phyloP scores from a whole-genome alignment of 2,329 filamentous ascomycete genomes.

The Xenoacremonium recifei region DNA sequence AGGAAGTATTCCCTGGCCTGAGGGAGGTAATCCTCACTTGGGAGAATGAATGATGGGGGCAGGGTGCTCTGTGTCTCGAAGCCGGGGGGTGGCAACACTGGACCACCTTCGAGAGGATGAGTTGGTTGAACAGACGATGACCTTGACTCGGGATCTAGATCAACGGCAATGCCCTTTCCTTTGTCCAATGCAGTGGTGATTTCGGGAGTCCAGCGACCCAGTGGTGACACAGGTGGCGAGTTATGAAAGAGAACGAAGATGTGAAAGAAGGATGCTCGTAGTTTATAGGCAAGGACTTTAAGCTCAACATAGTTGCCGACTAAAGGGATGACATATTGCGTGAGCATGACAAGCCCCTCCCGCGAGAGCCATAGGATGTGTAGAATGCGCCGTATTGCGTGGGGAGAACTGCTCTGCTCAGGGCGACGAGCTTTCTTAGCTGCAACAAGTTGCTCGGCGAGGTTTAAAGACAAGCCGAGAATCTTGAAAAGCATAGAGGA shows the following conservation, averaged over 20 bases:
- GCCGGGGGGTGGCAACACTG: constrained; percentile 56
- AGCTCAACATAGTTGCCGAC: constrained; percentile 77
- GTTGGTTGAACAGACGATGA: constrained; percentile 48
- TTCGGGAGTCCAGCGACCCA: constrained; percentile 52
- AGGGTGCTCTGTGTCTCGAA: constrained; percentile 44
- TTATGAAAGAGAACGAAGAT: constrained; percentile 97
- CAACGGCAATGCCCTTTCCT: constrained; percentile 48
- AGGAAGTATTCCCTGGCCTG: constrained; percentile 79
- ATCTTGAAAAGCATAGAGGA: constrained; percentile 86
- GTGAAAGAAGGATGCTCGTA: constrained; percentile 92
- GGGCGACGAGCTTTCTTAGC: constrained; percentile 80
- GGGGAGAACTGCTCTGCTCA: constrained; percentile 75
- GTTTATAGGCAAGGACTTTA: constrained; percentile 86
- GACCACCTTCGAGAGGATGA: constrained; percentile 55
- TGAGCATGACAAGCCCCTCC: constrained; percentile 84
- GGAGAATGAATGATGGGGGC: constrained; percentile 74
- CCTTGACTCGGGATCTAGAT: constrained; percentile 39
- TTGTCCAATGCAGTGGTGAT: constrained; percentile 41
- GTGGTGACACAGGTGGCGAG: constrained; percentile 70
- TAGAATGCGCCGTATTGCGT: constrained; percentile 76
- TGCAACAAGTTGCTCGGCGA: constrained; percentile 78
- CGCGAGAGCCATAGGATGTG: constrained; percentile 95
- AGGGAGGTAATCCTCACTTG: constrained; percentile 76
- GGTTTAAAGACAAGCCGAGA: constrained; percentile 83
- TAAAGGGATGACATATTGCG: constrained; percentile 84